Evolutionary conservation across 1,139 yeast species (phyloP).

Genomic region (Eremothecium cymbalariae): DNA sequence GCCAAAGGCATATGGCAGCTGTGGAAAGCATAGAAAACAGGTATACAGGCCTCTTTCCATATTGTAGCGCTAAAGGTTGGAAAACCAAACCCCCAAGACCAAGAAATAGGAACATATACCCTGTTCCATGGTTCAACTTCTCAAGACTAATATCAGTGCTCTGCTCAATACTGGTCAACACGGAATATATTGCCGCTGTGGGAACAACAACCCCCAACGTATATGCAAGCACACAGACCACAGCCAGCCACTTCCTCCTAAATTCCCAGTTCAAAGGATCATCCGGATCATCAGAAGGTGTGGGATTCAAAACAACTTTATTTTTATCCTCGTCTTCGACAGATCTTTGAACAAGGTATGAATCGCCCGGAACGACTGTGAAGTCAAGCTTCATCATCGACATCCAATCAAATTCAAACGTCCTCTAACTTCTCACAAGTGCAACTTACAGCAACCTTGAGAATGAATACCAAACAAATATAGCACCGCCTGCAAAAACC

Average conservation of each 20-base stretch:
- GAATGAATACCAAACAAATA: no score
- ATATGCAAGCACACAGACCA: slow-evolving; percentile 37
- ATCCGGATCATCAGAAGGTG: slow-evolving; percentile 67
- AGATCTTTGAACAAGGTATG: slow-evolving; percentile 46
- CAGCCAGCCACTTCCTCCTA: slow-evolving; percentile 40
- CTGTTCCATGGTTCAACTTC: slow-evolving; percentile 45
- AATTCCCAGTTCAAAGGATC: slow-evolving; percentile 65
- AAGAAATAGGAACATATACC: slow-evolving; percentile 37
- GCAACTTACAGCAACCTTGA: no score
- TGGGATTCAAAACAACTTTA: slow-evolving; percentile 55
- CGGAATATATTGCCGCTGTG: slow-evolving; percentile 42
- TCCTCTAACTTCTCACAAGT: no score
- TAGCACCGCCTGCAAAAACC: no score
- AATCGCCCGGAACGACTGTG: slow-evolving; percentile 53
- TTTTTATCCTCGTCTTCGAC: slow-evolving; percentile 29
- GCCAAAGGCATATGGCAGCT: slow-evolving; percentile 37
- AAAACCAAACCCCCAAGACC: slow-evolving; percentile 44
- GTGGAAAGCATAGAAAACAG: slow-evolving; percentile 36
- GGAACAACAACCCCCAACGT: slow-evolving; percentile 41
- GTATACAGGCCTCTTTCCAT: slow-evolving; percentile 47
- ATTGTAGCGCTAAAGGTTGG: slow-evolving; percentile 46
- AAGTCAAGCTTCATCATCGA: no score
- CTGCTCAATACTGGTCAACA: slow-evolving; percentile 36
- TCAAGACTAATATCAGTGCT: slow-evolving; percentile 36
- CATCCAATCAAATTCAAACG: no score